Evolutionary conservation across 192 early-diverging fungal genomes (phyloP).

Genomic region (Martensiomyces pterosporus): DNA sequence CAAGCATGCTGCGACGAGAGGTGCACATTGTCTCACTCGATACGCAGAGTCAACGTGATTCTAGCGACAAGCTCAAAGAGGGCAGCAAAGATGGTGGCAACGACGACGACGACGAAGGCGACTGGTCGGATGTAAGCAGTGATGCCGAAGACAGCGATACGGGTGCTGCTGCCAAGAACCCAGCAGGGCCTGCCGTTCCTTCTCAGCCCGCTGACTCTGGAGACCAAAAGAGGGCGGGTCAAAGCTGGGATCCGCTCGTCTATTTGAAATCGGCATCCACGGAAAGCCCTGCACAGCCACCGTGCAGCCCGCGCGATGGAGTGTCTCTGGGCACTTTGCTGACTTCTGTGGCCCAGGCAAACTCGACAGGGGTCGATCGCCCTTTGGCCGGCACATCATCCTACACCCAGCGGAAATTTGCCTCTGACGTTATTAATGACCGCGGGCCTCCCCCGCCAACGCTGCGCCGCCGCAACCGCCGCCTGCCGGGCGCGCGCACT

Average conservation of each 20-base stretch:
- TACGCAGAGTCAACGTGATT: background rate
- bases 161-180: no score
- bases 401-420: no score
- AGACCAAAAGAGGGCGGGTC: no score
- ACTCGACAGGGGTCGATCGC: no score
- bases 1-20: background rate
- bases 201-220: no score
- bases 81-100: background rate
- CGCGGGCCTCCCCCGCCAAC: no score
- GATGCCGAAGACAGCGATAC: conserved; percentile 1
- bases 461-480: no score
- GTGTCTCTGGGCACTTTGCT: conserved; percentile 21
- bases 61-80: background rate
- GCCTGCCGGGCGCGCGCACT: no score
- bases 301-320: conserved; percentile 1
- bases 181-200: no score
- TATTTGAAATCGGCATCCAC: conserved; percentile 14
- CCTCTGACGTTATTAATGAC: no score
- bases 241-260: conserved; percentile 33
- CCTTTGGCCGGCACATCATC: no score
- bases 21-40: conserved; percentile 2
- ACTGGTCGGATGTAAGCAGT: conserved; percentile 2
- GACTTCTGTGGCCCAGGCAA: background rate
- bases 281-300: background rate
- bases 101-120: background rate